Percentiles rank a stretch among this genome's conserved stretches.
Conservation (phyloP, 345 rosid genomes). For the Stellera chamaejasme region DNA sequence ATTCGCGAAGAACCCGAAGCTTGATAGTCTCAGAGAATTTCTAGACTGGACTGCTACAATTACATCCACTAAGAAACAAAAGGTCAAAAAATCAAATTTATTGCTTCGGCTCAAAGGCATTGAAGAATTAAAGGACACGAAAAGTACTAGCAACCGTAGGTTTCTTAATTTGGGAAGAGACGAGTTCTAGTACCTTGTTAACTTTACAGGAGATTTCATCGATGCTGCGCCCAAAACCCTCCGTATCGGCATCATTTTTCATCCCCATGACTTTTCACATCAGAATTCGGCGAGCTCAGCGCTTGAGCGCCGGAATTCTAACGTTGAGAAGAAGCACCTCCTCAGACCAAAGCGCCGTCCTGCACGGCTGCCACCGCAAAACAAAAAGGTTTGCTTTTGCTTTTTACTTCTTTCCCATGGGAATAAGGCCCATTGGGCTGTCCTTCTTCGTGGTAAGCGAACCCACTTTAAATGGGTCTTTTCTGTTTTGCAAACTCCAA, state of each 20-base stretch:
- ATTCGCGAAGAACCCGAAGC: not conserved
- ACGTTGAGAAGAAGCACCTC: too few relatives aligned
- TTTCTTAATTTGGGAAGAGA: not conserved
- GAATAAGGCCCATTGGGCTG: too few relatives aligned
- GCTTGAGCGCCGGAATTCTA: too few relatives aligned
- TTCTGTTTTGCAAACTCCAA: too few relatives aligned
- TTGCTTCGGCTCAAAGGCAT: not conserved
- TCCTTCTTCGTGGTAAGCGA: too few relatives aligned
- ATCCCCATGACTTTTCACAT: slow-evolving; percentile 12
- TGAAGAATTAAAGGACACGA: not conserved
- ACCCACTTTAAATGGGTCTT: too few relatives aligned
- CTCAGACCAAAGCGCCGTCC: too few relatives aligned
- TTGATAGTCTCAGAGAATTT: not conserved
- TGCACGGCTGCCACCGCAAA: not conserved
- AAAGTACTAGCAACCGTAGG: not conserved
- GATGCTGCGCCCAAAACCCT: slow-evolving; percentile 22
- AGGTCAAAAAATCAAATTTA: not conserved
- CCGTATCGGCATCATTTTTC: slow-evolving; percentile 22
- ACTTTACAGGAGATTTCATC: slow-evolving; percentile 42
- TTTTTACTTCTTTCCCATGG: too few relatives aligned
- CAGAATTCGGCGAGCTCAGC: slow-evolving; percentile 14
- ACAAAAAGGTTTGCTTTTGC: too few relatives aligned
- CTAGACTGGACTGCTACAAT: not conserved
- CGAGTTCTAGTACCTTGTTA: slow-evolving; percentile 22
- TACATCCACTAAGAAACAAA: not conserved